A percentile compares a stretch with the other conserved stretches of the same genome.
Conservation (phyloP, 345 rosid species). For the Aethionema arabicum region DNA sequence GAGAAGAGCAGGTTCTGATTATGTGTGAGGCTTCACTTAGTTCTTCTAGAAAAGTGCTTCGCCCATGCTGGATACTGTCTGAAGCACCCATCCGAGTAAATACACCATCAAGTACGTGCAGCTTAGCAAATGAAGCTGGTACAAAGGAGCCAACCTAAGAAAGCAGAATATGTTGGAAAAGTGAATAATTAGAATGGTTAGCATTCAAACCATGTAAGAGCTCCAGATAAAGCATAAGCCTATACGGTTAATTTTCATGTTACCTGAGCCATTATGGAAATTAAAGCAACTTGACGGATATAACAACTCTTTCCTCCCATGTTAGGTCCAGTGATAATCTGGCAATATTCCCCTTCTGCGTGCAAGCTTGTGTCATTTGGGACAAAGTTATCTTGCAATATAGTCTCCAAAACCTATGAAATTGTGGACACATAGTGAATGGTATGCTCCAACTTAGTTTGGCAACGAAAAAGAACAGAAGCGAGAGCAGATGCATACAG, state of each 20-base stretch:
- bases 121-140: constrained; percentile 74
- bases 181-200: constrained; percentile 2
- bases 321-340: constrained; percentile 93
- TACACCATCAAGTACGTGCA: constrained; percentile 81
- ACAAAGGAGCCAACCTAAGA: constrained; percentile 93
- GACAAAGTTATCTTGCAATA: constrained; percentile 74
- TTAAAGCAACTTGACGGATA: constrained; percentile 94
- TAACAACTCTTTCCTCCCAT: constrained; percentile 99
- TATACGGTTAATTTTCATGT: constrained; percentile 5
- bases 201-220: background rate
- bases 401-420: constrained; percentile 73
- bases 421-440: constrained; percentile 8
- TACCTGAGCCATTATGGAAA: constrained; percentile 95
- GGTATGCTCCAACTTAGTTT: background rate
- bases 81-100: constrained; percentile 96
- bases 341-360: constrained; percentile 65
- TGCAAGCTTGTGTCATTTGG: constrained; percentile 85
- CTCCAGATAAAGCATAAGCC: background rate
- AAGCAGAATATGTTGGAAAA: background rate
- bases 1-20: constrained; percentile 61
- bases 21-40: constrained; percentile 78
- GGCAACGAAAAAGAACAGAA: background rate
- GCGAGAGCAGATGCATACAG: constrained; percentile 48
- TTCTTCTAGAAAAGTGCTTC: constrained; percentile 94
- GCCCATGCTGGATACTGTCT: constrained; percentile 89